Evolutionary conservation across 2,329 filamentous ascomycete genomes (phyloP), one percentile per base, ranked within the genome.

Genomic region (Fusarium fujikuroi): DNA sequence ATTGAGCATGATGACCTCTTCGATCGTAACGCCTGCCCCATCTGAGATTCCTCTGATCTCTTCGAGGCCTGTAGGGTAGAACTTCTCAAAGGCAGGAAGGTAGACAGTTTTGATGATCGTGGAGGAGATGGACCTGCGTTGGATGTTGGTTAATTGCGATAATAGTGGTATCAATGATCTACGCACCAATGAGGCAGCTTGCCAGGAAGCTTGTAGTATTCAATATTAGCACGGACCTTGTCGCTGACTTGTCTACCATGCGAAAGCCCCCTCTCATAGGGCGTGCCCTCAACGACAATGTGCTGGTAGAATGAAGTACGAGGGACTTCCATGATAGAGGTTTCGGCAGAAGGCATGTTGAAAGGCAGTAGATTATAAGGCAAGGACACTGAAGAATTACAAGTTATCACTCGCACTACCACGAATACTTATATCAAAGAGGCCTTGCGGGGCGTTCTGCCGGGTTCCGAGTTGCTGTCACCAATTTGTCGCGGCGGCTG

Each of bases 341-440:
- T n/a, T 6, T 40, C 34, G 14, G 34, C 36, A n/a, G 50, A 54
- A 28, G 34, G 34, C 50, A 40, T 54, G 3, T 40, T 14, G 4
- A 5, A n/a, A 12, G 2, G 19, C 12, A n/a, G 50, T 9, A 18
- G 14, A 9, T 3, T 2, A 8, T 28, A 28, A 28, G 7, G n/a
- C 9, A 9, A 11, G 3, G 2, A 2, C 5, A 16, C 9, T 28
- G 23, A n/a, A 10, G n/a, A 19, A 49, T 32, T 12, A 10, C 8
- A 15, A 12, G 0, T 2, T 23, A 19, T 36, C 8, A 18, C 14
- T 2, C 7, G 6, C 2, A 5, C 14, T 39, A 9, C 7, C 5
- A 7, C 7, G 10, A 9, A 30, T 54, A 16, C 34, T 54, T 54
- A 54, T 54, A n/a, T 54, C 8, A 3, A 12, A n/a, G 2, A 19